Percentiles rank a stretch among this genome's conserved stretches.
These are phyloP conservation scores for Elsinoe necatrix DNA, from an alignment of 2,329 filamentous ascomycete species.

Conservation along the genomic window DNA sequence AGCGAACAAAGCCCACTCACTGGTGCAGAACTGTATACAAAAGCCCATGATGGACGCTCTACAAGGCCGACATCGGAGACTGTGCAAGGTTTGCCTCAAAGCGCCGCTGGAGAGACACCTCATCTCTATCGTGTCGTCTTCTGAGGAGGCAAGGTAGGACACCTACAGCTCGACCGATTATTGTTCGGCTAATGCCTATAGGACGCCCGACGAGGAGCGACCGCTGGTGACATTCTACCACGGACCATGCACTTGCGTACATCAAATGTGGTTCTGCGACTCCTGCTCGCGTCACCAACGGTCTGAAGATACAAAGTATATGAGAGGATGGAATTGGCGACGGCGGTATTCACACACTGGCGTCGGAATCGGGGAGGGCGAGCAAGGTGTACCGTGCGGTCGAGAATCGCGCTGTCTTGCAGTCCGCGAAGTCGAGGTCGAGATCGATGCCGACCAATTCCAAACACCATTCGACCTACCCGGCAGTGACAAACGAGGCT, in stretches of 20 bases:
- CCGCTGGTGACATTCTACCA: constrained; percentile 22
- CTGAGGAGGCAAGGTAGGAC: background rate
- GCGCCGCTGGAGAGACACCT: constrained; percentile 50
- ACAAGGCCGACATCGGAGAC: constrained; percentile 66
- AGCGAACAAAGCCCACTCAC: background rate
- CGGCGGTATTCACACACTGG: constrained; percentile 78
- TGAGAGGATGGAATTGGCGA: constrained; percentile 78
- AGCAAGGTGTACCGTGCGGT: constrained; percentile 81
- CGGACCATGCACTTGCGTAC: constrained; percentile 50
- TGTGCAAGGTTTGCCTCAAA: constrained; percentile 67
- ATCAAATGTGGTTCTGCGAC: constrained; percentile 74
- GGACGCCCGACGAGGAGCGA: constrained; percentile 9
- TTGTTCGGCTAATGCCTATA: background rate
- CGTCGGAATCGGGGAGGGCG: constrained; percentile 79
- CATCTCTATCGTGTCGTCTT: background rate
- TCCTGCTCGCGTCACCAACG: constrained; percentile 69
- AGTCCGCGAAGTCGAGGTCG: constrained; percentile 64
- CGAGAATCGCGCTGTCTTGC: constrained; percentile 69
- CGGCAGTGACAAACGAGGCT: constrained; percentile 30
- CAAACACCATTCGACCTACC: constrained; percentile 28
- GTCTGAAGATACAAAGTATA: constrained; percentile 49
- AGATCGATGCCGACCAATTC: constrained; percentile 72
- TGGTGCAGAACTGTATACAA: constrained; percentile 70
- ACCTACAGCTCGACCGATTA: too few relatives aligned
- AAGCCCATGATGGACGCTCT: constrained; percentile 55